Conservation (phyloP, 2,329 filamentous ascomycete genomes). For the Chaetoscypha palmicola region DNA sequence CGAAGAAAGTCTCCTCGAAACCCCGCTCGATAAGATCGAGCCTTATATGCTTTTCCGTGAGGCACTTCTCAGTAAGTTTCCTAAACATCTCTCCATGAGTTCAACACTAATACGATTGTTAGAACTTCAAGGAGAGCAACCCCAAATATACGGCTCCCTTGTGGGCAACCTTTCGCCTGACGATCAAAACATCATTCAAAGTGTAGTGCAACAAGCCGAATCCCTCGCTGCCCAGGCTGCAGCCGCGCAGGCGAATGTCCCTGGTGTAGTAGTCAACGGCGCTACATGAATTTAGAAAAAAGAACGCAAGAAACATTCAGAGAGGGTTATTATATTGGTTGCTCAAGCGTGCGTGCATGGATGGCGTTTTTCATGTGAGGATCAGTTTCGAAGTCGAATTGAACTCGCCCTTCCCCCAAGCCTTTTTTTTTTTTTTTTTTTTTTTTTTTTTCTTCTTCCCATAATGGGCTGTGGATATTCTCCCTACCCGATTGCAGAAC, state of each 20-base stretch:
- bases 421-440: no score
- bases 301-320: slow-evolving; percentile 5
- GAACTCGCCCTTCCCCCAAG: no score
- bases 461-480: no score
- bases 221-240: slow-evolving; percentile 20
- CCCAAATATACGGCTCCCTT: slow-evolving; percentile 76
- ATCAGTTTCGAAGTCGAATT: slow-evolving; percentile 1
- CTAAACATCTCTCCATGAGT: background rate
- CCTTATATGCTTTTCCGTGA: slow-evolving; percentile 85
- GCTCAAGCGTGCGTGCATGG: slow-evolving; percentile 25
- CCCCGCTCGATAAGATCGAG: slow-evolving; percentile 89
- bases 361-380: slow-evolving; percentile 15
- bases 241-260: slow-evolving; percentile 16
- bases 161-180: slow-evolving; percentile 71
- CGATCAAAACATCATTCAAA: slow-evolving; percentile 75
- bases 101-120: slow-evolving; percentile 14
- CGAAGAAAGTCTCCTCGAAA: slow-evolving; percentile 90
- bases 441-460: no score
- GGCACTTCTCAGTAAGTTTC: slow-evolving; percentile 66
- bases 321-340: slow-evolving; percentile 17
- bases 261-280: slow-evolving; percentile 20
- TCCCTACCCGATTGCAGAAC: no score
- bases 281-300: slow-evolving; percentile 19
- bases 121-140: slow-evolving; percentile 88
- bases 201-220: slow-evolving; percentile 49